These are phyloP conservation scores for Tuber microsphaerosporum DNA, from an alignment of 495 filamentous ascomycete genomes.

Conservation along the genomic window DNA sequence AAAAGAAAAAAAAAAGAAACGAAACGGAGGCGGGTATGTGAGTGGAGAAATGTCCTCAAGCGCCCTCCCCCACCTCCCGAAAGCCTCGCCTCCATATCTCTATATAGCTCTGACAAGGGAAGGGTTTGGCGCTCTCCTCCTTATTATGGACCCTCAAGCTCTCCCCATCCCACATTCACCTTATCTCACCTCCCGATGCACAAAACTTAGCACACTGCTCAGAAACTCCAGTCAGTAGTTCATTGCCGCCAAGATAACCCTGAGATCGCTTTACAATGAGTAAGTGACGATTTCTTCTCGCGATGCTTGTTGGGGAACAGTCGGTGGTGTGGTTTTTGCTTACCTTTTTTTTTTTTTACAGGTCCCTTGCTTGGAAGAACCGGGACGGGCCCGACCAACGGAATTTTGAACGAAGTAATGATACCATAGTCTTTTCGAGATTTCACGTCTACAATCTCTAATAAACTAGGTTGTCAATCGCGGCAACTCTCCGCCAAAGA, in stretches of 20 bases:
- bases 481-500: not conserved
- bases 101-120: not conserved
- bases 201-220: not conserved
- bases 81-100: not conserved
- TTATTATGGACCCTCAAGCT: not conserved
- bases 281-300: not conserved
- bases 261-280: slow-evolving; percentile 2
- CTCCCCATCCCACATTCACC: not conserved
- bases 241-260: not conserved
- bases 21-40: not conserved
- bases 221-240: not conserved
- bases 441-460: slow-evolving; percentile 1
- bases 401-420: slow-evolving; percentile 1
- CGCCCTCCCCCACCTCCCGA: not conserved
- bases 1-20: not conserved
- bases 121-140: not conserved
- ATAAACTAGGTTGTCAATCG: not conserved
- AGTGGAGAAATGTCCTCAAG: not conserved
- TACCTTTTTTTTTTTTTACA: not conserved
- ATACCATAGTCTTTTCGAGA: not conserved
- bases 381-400: not conserved
- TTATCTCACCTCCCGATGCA: not conserved
- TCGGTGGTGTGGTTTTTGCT: not conserved
- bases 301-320: not conserved
- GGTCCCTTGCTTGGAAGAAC: not conserved